Evolutionary conservation across 2,329 filamentous ascomycete genomes (phyloP).

Genomic region (Scorias spongiosa): DNA sequence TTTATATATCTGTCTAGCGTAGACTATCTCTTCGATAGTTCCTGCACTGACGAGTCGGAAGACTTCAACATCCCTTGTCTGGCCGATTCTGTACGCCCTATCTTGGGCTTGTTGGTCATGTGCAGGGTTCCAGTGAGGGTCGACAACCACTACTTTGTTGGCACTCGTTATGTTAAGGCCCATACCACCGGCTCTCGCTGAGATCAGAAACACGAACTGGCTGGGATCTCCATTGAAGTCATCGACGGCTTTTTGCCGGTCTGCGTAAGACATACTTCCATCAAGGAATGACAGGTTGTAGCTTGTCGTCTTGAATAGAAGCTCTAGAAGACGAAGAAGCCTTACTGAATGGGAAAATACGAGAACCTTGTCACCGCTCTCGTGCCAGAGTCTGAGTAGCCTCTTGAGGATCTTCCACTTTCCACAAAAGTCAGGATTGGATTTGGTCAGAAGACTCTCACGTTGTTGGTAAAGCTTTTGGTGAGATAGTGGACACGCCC

Average conservation of each 20-base stretch:
- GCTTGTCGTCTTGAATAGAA: slow-evolving; percentile 62
- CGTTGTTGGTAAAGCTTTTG: slow-evolving; percentile 55
- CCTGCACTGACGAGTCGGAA: slow-evolving; percentile 82
- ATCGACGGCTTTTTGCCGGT: slow-evolving; percentile 68
- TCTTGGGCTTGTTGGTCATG: slow-evolving; percentile 95
- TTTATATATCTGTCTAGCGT: slow-evolving; percentile 95
- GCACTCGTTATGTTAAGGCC: slow-evolving; percentile 94
- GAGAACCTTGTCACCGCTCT: slow-evolving; percentile 81
- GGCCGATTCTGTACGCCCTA: slow-evolving; percentile 87
- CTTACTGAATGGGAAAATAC: slow-evolving; percentile 89
- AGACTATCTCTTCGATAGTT: slow-evolving; percentile 93
- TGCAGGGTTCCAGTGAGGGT: slow-evolving; percentile 94
- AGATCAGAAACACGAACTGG: slow-evolving; percentile 92
- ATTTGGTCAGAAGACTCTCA: slow-evolving; percentile 65
- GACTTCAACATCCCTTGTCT: slow-evolving; percentile 83
- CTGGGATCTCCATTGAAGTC: slow-evolving; percentile 78
- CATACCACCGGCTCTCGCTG: slow-evolving; percentile 81
- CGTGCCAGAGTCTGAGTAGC: slow-evolving; percentile 77
- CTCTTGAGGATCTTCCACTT: slow-evolving; percentile 91
- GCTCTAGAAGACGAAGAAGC: slow-evolving; percentile 66
- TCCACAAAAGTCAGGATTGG: slow-evolving; percentile 82
- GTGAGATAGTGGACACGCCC: slow-evolving; percentile 63
- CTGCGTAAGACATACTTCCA: slow-evolving; percentile 67
- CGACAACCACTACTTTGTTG: slow-evolving; percentile 94
- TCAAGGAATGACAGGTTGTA: slow-evolving; percentile 90